These are phyloP conservation scores for Ambrosia trifida DNA, from an alignment of 129 eudicot genomes.

Conservation along the genomic window DNA sequence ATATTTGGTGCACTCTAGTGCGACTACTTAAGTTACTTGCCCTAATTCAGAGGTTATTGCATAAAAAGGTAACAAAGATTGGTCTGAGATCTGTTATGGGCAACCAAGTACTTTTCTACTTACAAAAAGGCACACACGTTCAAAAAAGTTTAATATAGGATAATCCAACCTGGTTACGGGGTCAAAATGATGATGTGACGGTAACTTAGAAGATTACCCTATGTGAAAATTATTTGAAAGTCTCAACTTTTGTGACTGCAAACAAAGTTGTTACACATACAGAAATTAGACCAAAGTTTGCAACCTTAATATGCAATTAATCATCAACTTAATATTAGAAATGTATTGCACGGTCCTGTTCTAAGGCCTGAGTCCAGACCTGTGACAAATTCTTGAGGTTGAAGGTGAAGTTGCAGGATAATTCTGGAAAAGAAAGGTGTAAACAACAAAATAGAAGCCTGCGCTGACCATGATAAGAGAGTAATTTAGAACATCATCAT, in stretches of 20 bases:
- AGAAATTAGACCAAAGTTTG: not conserved
- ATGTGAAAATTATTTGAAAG: not conserved
- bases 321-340: slow-evolving; percentile 8
- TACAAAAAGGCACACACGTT: no score
- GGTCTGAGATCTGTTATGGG: no score
- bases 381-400: slow-evolving; percentile 94
- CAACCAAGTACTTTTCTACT: no score
- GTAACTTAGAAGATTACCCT: not conserved
- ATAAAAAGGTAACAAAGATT: no score
- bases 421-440: slow-evolving; percentile 78
- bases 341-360: slow-evolving; percentile 11
- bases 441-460: slow-evolving; percentile 80
- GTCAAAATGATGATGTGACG: no score
- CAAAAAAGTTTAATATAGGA: no score
- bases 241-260: not conserved
- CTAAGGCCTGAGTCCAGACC: slow-evolving; percentile 43
- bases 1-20: no score
- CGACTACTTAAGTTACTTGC: no score
- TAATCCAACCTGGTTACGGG: no score
- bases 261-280: not conserved
- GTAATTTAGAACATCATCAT: slow-evolving; percentile 13
- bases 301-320: slow-evolving; percentile 6
- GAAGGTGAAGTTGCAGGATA: slow-evolving; percentile 76
- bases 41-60: no score
- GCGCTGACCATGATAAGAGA: slow-evolving; percentile 38